A percentile compares a stretch with the other conserved stretches of the same genome.
Evolutionary conservation across 495 filamentous ascomycete species (phyloP).

Genomic region (Penicillium cinerascens): DNA sequence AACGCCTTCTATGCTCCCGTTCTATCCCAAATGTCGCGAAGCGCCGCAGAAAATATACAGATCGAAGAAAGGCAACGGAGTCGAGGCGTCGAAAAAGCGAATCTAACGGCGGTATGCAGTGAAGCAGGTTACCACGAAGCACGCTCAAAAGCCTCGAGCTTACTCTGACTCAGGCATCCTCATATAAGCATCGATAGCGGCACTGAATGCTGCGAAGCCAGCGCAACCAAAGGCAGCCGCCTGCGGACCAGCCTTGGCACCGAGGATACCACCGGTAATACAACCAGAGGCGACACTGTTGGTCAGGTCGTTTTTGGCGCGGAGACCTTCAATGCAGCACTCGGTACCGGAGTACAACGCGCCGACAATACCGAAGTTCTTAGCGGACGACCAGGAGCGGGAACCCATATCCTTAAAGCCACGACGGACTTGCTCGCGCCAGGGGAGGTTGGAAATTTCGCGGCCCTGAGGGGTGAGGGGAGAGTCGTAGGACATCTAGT

Average conservation of each 20-base stretch:
- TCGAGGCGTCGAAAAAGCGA: not conserved
- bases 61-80: constrained; percentile 4
- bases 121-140: too few species aligned
- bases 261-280: constrained; percentile 84
- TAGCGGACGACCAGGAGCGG: constrained; percentile 78
- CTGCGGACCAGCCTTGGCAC: constrained; percentile 81
- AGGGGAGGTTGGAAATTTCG: constrained; percentile 67
- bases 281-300: constrained; percentile 90
- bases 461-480: constrained; percentile 62
- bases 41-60: constrained; percentile 22
- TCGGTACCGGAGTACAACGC: constrained; percentile 89
- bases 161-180: constrained; percentile 51
- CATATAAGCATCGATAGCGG: constrained; percentile 93
- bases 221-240: constrained; percentile 86
- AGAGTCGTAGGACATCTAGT: constrained; percentile 88
- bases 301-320: constrained; percentile 88
- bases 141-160: not conserved
- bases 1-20: constrained; percentile 30
- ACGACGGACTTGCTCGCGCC: constrained; percentile 71
- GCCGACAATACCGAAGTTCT: constrained; percentile 92
- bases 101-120: too few species aligned
- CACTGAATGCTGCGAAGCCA: constrained; percentile 93
- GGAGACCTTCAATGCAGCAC: constrained; percentile 86
- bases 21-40: constrained; percentile 25
- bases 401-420: constrained; percentile 94